Percentiles rank a stretch among this genome's conserved stretches.
Evolutionary conservation across 2,329 filamentous ascomycete species (phyloP).

Genomic region (Dryadomyces sulphureus): DNA sequence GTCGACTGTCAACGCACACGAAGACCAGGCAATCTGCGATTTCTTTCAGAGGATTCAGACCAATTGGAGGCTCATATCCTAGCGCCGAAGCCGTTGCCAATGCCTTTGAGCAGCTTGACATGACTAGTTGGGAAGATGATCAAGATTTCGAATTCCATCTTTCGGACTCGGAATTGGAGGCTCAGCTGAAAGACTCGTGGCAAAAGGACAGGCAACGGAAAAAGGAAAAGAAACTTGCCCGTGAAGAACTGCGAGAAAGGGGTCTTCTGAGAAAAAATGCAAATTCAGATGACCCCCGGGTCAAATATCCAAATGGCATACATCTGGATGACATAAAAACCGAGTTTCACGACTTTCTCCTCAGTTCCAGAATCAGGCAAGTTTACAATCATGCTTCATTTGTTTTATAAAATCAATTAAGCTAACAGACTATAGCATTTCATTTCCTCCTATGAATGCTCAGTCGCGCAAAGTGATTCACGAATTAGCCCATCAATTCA

Average conservation of each 20-base stretch:
- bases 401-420: neutral
- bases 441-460: conserved; percentile 75
- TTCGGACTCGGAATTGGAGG: conserved; percentile 53
- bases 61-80: conserved; percentile 18
- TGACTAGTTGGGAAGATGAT: conserved; percentile 63
- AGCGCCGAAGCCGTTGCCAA: conserved; percentile 28
- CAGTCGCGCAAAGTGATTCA: conserved; percentile 65
- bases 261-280: conserved; percentile 48
- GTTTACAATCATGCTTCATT: conserved; percentile 13
- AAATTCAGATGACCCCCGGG: conserved; percentile 43
- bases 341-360: conserved; percentile 59
- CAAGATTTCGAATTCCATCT: conserved; percentile 26
- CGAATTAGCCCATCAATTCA: conserved; percentile 58
- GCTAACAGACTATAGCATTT: conserved; percentile 33
- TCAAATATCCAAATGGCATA: conserved; percentile 63
- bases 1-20: too few species aligned
- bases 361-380: conserved; percentile 47
- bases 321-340: conserved; percentile 52
- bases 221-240: conserved; percentile 51
- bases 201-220: conserved; percentile 58
- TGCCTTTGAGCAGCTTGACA: conserved; percentile 55
- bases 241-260: conserved; percentile 51
- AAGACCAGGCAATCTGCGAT: too few species aligned
- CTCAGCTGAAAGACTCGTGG: conserved; percentile 43
- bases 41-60: neutral